These are phyloP conservation scores for Plantago lanceolata DNA, from an alignment of 305 asterid genomes.

Conservation along the genomic window DNA sequence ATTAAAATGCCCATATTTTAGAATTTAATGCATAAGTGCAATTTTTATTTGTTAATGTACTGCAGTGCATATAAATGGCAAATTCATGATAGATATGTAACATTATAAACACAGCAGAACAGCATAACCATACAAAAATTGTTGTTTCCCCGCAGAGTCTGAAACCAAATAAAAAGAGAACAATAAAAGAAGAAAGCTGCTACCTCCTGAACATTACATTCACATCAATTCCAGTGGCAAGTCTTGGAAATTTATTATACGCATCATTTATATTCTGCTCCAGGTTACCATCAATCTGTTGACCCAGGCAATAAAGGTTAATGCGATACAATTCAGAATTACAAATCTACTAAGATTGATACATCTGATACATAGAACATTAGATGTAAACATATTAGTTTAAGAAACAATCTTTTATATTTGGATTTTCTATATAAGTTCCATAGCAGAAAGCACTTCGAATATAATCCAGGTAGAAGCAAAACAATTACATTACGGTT, in stretches of 20 bases:
- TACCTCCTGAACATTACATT: conserved; percentile 82
- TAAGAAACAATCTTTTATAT: conserved; percentile 9
- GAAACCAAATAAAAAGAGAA: neutral
- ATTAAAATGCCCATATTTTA: conserved; percentile 16
- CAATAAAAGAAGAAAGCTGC: conserved; percentile 13
- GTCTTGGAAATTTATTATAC: conserved; percentile 91
- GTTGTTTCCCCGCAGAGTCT: neutral
- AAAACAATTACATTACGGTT: conserved; percentile 60
- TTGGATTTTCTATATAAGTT: neutral
- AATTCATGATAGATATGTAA: neutral
- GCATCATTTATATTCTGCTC: conserved; percentile 90
- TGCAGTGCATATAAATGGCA: neutral
- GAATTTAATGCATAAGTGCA: conserved; percentile 9
- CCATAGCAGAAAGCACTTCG: conserved; percentile 9
- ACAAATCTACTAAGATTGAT: conserved; percentile 16
- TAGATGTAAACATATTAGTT: neutral
- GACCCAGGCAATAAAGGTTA: conserved; percentile 23
- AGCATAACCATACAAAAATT: neutral
- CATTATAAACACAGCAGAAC: conserved; percentile 1
- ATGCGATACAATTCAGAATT: conserved; percentile 1
- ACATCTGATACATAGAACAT: conserved; percentile 12
- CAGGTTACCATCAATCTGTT: conserved; percentile 87
- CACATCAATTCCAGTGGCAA: conserved; percentile 92
- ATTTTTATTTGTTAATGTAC: neutral
- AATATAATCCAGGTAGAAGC: conserved; percentile 4